Conservation (phyloP, 1,139 yeast species). For the Blastobotrys proliferans region DNA sequence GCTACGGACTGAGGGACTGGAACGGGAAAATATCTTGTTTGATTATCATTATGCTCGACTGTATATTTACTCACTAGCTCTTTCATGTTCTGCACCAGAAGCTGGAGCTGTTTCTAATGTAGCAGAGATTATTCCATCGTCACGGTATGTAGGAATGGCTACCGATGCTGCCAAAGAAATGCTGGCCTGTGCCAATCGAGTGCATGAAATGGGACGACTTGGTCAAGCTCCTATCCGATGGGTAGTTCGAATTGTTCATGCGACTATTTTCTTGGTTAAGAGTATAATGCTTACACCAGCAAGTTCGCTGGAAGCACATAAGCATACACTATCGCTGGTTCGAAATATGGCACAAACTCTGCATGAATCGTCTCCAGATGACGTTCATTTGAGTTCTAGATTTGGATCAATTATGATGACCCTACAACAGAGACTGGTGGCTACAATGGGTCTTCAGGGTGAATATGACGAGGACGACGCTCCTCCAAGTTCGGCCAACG, state of each 20-base stretch:
- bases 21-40: constrained; percentile 67
- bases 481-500: neutral
- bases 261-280: constrained; percentile 86
- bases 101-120: constrained; percentile 42
- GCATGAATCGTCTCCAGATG: constrained; percentile 85
- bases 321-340: constrained; percentile 64
- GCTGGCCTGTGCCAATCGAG: constrained; percentile 64
- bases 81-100: constrained; percentile 32
- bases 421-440: constrained; percentile 69
- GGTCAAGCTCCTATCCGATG: constrained; percentile 86
- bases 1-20: constrained; percentile 52
- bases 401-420: constrained; percentile 79
- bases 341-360: constrained; percentile 71
- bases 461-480: neutral
- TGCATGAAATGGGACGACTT: constrained; percentile 57
- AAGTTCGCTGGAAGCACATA: constrained; percentile 43
- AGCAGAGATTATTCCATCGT: constrained; percentile 69
- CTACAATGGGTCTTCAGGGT: constrained; percentile 10
- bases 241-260: constrained; percentile 84
- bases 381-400: constrained; percentile 73
- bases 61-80: constrained; percentile 77
- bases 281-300: constrained; percentile 50
- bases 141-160: constrained; percentile 77
- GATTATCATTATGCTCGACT: constrained; percentile 82
- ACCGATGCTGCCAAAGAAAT: constrained; percentile 81